These are phyloP conservation scores for Elsinoe ampelina DNA, from an alignment of 2,329 filamentous ascomycete species.

Conservation along the genomic window DNA sequence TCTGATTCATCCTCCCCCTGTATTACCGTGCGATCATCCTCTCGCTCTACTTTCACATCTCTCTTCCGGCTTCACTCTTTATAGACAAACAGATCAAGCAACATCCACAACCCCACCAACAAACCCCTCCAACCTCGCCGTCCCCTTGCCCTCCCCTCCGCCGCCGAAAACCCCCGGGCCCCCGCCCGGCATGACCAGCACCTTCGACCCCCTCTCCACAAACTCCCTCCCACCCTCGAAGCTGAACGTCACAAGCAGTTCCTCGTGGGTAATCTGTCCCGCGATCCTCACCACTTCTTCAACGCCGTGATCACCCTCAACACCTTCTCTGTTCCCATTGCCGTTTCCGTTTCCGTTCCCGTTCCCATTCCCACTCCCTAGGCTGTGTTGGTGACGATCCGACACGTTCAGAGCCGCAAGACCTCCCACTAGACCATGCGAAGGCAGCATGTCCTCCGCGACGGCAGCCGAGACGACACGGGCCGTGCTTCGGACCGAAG, in stretches of 20 bases:
- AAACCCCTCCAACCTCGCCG: slow-evolving; percentile 59
- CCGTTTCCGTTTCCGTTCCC: too few species aligned
- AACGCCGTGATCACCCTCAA: slow-evolving; percentile 16
- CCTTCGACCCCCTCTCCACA: slow-evolving; percentile 60
- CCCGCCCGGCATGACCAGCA: slow-evolving; percentile 63
- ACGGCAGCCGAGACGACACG: slow-evolving; percentile 49
- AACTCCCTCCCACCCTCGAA: slow-evolving; percentile 62
- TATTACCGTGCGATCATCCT: too few species aligned
- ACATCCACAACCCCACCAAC: slow-evolving; percentile 51
- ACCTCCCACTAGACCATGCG: neutral
- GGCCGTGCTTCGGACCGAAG: slow-evolving; percentile 74
- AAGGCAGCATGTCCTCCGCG: slow-evolving; percentile 20
- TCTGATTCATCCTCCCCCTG: too few species aligned
- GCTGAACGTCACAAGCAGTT: slow-evolving; percentile 53
- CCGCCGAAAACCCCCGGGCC: slow-evolving; percentile 50
- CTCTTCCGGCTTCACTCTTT: neutral
- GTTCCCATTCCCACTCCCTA: too few species aligned
- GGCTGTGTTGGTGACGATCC: too few species aligned
- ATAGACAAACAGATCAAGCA: neutral
- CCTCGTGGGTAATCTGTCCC: slow-evolving; percentile 20
- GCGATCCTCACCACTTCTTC: slow-evolving; percentile 19
- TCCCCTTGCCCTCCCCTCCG: slow-evolving; percentile 36
- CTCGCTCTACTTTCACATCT: too few species aligned
- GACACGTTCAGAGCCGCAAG: neutral
- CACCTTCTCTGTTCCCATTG: slow-evolving; percentile 10